phyloP scores from a whole-genome alignment of 2,329 filamentous ascomycete genomes.

The Aaosphaeria pasadenensis region DNA sequence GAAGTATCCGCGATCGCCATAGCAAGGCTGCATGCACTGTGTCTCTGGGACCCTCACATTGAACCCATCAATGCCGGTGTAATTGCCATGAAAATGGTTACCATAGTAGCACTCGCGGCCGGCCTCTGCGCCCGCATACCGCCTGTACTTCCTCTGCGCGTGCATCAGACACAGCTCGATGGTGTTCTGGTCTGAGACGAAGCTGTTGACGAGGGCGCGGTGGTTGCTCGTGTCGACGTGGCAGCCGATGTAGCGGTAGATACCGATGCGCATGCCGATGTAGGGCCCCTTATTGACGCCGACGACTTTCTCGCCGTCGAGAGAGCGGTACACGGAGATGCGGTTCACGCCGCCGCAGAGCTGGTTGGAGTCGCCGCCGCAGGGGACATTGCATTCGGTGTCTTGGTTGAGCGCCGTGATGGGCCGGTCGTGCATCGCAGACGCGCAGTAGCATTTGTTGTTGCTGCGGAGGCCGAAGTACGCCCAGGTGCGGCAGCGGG shows the following conservation, averaged over 20 bases:
- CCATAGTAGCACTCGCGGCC: no score
- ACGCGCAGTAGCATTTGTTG: slow-evolving; percentile 13
- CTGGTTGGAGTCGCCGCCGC: slow-evolving; percentile 8
- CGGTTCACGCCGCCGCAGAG: slow-evolving; percentile 9
- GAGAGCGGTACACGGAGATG: slow-evolving; percentile 7
- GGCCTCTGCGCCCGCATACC: no score
- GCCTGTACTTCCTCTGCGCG: no score
- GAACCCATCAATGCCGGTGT: no score
- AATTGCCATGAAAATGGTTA: no score
- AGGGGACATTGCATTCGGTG: slow-evolving; percentile 8
- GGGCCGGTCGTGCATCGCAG: no score
- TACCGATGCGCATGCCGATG: no score
- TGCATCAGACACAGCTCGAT: no score
- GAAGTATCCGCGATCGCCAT: no score
- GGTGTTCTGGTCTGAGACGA: slow-evolving; percentile 44
- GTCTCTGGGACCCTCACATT: no score
- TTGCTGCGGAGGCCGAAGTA: slow-evolving; percentile 34
- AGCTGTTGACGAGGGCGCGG: slow-evolving; percentile 49
- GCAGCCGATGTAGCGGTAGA: no score
- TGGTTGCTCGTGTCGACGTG: background rate
- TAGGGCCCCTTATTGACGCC: background rate
- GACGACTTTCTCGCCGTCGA: background rate
- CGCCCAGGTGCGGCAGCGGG: slow-evolving; percentile 20
- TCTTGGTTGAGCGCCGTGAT: background rate
- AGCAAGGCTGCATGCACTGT: no score